Base-by-base conservation (phyloP, 495 filamentous ascomycete species). In the Ramalina peruviana region DNA sequence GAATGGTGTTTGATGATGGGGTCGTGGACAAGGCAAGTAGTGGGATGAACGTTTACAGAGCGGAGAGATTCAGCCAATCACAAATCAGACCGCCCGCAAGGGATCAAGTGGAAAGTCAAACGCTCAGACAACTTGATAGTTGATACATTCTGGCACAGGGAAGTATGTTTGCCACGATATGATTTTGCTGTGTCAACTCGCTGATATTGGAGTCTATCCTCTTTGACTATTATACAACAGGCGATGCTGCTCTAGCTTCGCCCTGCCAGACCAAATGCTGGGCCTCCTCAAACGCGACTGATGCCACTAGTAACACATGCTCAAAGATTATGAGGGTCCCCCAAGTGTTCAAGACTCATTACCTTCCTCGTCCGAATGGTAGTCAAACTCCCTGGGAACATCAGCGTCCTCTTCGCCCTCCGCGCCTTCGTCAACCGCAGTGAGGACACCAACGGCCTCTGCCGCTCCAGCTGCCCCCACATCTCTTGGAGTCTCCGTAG, bases 351-450 rank as follows among this genome's bases (percentile, higher is more conserved):
- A 48, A 37, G 37, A 36, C 26, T 76, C 73, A 40, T 81, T 76
- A 12, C 76, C 79, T 51, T 83, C 82, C 4, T 74, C 75, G 43
- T 93, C 88, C 12, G 81, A 82, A 55, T 83, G 79, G 60, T 96
- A 95, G 16, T 88, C 81, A 64, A 97, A 97, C 27, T 88, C 85
- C 16, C 74, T 69, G 13, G 90, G 90, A 21, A 82, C 62, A 15
- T 79, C 72, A 2, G 90, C 89, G 57, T 95, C 89, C 58, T 88
- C 83, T 12, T 75, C 84, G 12, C 81, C 86, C 53, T 87, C 83
- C 46, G 78, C 86, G 17, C 78, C 81, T 60, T 94, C 89, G 65
- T 95, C 88, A 55, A 93, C 84, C 12, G 89, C 78, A 0, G 86
- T 82, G 9, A 81, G 89, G 55, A 94, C 68, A 2, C 88, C 85